These are phyloP conservation scores for Aechmea fasciata DNA, from an alignment of 176 grass and related monocot species.

Conservation along the genomic window DNA sequence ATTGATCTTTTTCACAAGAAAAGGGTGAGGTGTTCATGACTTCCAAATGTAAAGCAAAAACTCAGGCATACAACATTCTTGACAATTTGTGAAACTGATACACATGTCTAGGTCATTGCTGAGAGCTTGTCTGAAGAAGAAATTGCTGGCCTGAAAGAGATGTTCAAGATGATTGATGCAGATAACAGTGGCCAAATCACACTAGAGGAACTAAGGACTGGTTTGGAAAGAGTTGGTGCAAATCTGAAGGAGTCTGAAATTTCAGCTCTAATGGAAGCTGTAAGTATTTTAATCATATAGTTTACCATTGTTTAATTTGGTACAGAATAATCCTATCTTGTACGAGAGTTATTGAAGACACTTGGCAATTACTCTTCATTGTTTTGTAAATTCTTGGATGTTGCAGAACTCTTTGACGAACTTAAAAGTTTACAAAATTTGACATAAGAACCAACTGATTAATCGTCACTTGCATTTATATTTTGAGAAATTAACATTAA, in stretches of 20 bases:
- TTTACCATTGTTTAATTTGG: constrained; percentile 7
- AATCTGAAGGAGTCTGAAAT: constrained; percentile 92
- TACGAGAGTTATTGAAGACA: no score
- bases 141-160: constrained; percentile 87
- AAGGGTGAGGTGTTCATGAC: no score
- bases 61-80: no score
- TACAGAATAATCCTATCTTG: no score
- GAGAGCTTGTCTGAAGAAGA: constrained; percentile 90
- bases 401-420: neutral
- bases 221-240: constrained; percentile 71
- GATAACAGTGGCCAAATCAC: constrained; percentile 96
- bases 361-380: no score
- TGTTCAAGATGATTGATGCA: constrained; percentile 95
- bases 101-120: constrained; percentile 65
- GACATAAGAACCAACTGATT: no score
- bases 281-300: constrained; percentile 37
- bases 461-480: no score
- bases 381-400: no score
- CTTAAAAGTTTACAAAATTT: neutral
- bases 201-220: constrained; percentile 73
- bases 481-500: no score
- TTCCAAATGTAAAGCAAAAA: no score
- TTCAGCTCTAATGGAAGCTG: constrained; percentile 72
- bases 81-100: no score
- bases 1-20: no score